A percentile compares a stretch with the other conserved stretches of the same genome.
Conservation (phyloP, 2,329 filamentous ascomycete species). For the Fusarium redolens region DNA sequence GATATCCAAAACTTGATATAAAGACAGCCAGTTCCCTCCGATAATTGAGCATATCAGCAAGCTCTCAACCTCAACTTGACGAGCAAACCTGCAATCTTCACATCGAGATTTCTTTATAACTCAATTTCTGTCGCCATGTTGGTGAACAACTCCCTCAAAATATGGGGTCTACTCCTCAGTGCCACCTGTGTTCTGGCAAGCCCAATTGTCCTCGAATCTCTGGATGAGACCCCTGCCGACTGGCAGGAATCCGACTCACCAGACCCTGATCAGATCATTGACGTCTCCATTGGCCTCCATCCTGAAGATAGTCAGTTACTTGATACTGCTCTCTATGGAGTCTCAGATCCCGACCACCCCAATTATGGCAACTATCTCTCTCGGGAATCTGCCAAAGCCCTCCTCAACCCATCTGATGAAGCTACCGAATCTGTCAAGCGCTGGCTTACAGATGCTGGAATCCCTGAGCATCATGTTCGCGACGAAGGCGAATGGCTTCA, state of each 20-base stretch:
- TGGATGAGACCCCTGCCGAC: slow-evolving; percentile 33
- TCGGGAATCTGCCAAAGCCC: slow-evolving; percentile 59
- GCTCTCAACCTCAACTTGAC: neutral
- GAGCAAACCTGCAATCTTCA: neutral
- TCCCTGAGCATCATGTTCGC: slow-evolving; percentile 51
- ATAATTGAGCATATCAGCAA: neutral
- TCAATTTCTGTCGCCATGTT: slow-evolving; percentile 1
- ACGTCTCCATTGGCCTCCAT: slow-evolving; percentile 48
- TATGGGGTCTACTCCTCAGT: slow-evolving; percentile 22
- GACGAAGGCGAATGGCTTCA: slow-evolving; percentile 55
- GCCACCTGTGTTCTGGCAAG: slow-evolving; percentile 4
- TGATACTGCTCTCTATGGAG: slow-evolving; percentile 58
- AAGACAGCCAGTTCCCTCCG: slow-evolving; percentile 2
- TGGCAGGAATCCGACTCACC: slow-evolving; percentile 40
- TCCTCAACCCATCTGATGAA: slow-evolving; percentile 57
- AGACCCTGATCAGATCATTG: slow-evolving; percentile 32
- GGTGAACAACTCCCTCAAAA: slow-evolving; percentile 4
- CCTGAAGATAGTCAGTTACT: slow-evolving; percentile 45
- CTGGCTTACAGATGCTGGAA: slow-evolving; percentile 58
- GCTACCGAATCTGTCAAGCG: slow-evolving; percentile 54
- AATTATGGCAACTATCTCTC: slow-evolving; percentile 63
- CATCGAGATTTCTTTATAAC: neutral
- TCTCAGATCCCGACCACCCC: slow-evolving; percentile 60
- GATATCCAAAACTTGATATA: slow-evolving; percentile 16
- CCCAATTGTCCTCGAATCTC: slow-evolving; percentile 39